Base-by-base conservation (phyloP, 2,329 filamentous ascomycete species). In the Ophiostoma montium region DNA sequence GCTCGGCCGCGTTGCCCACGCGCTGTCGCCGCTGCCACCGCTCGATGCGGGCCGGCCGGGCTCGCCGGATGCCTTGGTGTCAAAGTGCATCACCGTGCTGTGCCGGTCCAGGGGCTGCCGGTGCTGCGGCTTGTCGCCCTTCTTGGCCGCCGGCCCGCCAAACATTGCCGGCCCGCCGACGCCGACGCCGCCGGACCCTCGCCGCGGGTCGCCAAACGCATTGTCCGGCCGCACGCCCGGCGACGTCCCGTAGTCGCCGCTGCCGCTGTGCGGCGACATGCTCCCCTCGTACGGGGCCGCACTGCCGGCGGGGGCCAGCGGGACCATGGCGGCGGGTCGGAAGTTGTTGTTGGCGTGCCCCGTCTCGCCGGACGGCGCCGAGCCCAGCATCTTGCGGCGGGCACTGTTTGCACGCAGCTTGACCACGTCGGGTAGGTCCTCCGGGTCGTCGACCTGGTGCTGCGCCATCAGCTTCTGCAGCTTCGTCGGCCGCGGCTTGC, bases 401-500 rank as follows among this genome's bases (percentile, higher is more conserved):
- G 81, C 65, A 54, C 76, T 80, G 54, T 84, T 80, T 0, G 82
- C 80, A 62, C 94, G 94, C 4, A 85, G 79, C 55, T 86, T 82
- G 53, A 89, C 76, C 56, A 85, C 80, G 53, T 88, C 81, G 0
- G 92, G 92, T 5, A 98, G 72, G 56, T 95, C 86, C 48, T 96
- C 90, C 0, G 87, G 86, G 56, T 94, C 87, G 3, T 89, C 82
- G 12, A 96, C 86, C 2, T 88, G 89, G 53, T 92, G 79, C 58
- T 92, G 84, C 2, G 80, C 80, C 71, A 98, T 83, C 59, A 96
- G 77, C 68, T 95, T 96, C 64, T 96, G 90, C 56, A 95, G 78
- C 66, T 98, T 98, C 0, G 92, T 98, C 9, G 92, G 92, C 9
- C 92, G 81, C 36, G 92, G 92, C 65, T 98, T 98, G 51, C 92